Conservation (phyloP, 768 basidiomycete species). For the Russula vinacea region DNA sequence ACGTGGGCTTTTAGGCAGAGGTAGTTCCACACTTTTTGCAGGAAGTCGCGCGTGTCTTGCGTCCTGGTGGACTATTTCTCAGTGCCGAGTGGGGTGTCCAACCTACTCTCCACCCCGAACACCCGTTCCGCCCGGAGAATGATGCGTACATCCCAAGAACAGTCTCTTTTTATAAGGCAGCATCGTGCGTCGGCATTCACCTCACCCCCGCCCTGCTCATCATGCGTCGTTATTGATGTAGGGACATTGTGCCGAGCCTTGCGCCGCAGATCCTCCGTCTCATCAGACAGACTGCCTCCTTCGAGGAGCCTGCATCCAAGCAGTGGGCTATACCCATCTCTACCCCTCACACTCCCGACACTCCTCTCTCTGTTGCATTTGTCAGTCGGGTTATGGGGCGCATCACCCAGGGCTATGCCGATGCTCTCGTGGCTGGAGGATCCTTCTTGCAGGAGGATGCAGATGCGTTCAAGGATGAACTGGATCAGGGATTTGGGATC, state of each 20-base stretch:
- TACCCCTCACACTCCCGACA: not conserved
- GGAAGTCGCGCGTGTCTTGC: conserved; percentile 62
- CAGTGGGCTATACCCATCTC: conserved; percentile 28
- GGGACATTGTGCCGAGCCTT: conserved; percentile 14
- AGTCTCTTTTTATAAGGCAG: conserved; percentile 13
- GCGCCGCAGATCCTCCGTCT: conserved; percentile 19
- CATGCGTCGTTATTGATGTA: not conserved
- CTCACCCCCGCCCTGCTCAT: not conserved
- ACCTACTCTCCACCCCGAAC: conserved; percentile 33
- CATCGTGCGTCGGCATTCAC: conserved; percentile 12
- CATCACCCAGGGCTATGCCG: conserved; percentile 10
- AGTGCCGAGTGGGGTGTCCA: conserved; percentile 57
- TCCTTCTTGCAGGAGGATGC: conserved; percentile 4
- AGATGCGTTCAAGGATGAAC: conserved; percentile 20
- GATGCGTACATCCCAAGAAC: conserved; percentile 18
- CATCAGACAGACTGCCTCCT: conserved; percentile 12
- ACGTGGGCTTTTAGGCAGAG: conserved; percentile 45
- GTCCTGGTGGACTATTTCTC: conserved; percentile 67
- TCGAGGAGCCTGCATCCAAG: conserved; percentile 16
- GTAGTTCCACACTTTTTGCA: conserved; percentile 52
- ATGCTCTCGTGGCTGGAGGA: conserved; percentile 19
- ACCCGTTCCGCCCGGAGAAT: conserved; percentile 11
- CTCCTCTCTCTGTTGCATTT: not conserved
- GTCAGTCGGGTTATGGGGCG: conserved; percentile 16
- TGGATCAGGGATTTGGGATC: conserved; percentile 12